Base-by-base conservation (phyloP, 768 basidiomycete genomes). In the Termitomyces sp. region DNA sequence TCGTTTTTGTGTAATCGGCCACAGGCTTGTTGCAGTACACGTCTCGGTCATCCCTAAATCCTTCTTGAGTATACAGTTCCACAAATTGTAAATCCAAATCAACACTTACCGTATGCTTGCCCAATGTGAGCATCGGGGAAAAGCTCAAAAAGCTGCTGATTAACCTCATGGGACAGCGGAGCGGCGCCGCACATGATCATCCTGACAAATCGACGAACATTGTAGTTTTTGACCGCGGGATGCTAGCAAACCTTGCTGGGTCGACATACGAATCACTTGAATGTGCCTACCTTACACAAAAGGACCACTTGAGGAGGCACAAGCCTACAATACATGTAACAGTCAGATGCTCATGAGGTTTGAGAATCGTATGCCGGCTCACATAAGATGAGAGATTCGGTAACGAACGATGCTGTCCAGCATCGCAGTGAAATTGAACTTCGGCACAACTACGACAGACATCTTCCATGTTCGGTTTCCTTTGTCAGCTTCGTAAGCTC, bases 31-130 rank as follows among this genome's bases (percentile, higher is more conserved):
- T 8, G 80, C 75, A 0, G 84, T 83, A 56, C 77, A 76, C 0
- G 81, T 77, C 65, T 90, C 88, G 0, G 88, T 89, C 81, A 86
- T 79, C 5, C 87, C 86, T 88, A 50, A 4, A 47, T 36, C 4
- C 8, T 49, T 47, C 10, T 26, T 12, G 35, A 24, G 57, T 47
- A 9, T 45, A 26, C 12, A 22, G 6, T 7, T 38, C 46, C 42
- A 49, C 52, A 16, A 43, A 48, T 53, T 33, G 33, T 24, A 26
- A 6, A 30, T 5, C 30, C 22, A 22, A 22, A 45, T 22, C 36
- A 18, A 32, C 22, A 49, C 45, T 35, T 54, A 80, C 84, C 84
- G 58, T 84, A 85, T 5, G 78, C 80, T 67, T 86, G 84, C 0
- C 83, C 83, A 40, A 84, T 79, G 53, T 78, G 75, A 2, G 79